Evolutionary conservation across 1,139 yeast species (phyloP).

Genomic region (Magnusiomyces tetraspermus): DNA sequence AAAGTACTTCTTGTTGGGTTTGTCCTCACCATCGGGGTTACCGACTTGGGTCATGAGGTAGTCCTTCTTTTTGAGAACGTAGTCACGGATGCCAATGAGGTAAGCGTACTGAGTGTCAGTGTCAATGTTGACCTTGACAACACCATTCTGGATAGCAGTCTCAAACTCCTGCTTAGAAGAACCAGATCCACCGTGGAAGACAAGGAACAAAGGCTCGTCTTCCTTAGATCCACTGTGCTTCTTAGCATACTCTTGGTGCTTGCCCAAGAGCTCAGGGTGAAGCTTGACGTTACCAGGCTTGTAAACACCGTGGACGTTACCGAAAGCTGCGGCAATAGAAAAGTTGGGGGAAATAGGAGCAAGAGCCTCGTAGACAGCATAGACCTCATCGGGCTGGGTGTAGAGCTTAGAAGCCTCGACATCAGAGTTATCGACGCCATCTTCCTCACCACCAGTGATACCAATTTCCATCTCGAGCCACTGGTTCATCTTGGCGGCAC

Average conservation of each 20-base stretch:
- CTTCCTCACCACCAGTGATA: slow-evolving; percentile 99
- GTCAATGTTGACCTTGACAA: slow-evolving; percentile 97
- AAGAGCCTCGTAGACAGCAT: slow-evolving; percentile 80
- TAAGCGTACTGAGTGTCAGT: slow-evolving; percentile 99
- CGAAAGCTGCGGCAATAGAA: slow-evolving; percentile 99
- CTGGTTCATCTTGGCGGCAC: slow-evolving; percentile 91
- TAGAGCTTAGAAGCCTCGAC: slow-evolving; percentile 80
- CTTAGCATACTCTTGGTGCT: slow-evolving; percentile 78
- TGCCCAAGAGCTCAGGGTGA: slow-evolving; percentile 88
- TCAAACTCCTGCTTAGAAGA: slow-evolving; percentile 86
- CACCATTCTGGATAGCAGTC: slow-evolving; percentile 87
- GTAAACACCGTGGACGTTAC: slow-evolving; percentile 99
- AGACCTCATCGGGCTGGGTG: slow-evolving; percentile 95
- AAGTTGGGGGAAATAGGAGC: slow-evolving; percentile 92
- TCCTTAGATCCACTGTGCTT: slow-evolving; percentile 47
- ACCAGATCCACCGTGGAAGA: slow-evolving; percentile 99
- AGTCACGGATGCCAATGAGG: slow-evolving; percentile 94
- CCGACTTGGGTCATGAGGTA: slow-evolving; percentile 84
- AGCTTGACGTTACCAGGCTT: slow-evolving; percentile 97
- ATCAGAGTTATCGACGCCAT: slow-evolving; percentile 97
- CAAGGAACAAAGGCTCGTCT: slow-evolving; percentile 82
- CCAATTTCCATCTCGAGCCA: slow-evolving; percentile 99
- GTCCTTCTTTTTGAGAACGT: slow-evolving; percentile 91
- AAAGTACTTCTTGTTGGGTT: slow-evolving; percentile 93
- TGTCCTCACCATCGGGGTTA: slow-evolving; percentile 98